These are phyloP conservation scores for Lecanicillium sp. DNA, from an alignment of 2,329 filamentous ascomycete genomes.

Conservation along the genomic window DNA sequence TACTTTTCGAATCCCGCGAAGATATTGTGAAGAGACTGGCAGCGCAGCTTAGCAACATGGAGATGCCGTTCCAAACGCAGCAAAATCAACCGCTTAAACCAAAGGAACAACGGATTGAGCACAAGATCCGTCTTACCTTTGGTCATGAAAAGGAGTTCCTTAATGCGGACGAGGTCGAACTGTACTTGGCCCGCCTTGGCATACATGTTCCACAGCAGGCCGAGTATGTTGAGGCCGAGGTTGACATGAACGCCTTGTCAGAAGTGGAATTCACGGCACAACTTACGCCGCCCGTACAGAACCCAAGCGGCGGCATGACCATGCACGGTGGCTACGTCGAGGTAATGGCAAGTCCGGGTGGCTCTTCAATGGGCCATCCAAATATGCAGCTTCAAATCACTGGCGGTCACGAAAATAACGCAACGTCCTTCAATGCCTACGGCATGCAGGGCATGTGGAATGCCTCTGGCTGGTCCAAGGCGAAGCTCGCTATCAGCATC, in stretches of 20 bases:
- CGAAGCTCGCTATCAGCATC: slow-evolving; percentile 27
- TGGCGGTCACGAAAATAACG: not conserved
- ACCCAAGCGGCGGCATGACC: not conserved
- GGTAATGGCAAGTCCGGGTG: not conserved
- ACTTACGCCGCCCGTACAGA: not conserved
- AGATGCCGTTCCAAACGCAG: slow-evolving; percentile 6
- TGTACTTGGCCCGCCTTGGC: slow-evolving; percentile 58
- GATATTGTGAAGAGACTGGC: slow-evolving; percentile 35
- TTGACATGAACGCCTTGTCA: slow-evolving; percentile 37
- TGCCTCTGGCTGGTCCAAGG: slow-evolving; percentile 17
- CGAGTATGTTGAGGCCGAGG: slow-evolving; percentile 53
- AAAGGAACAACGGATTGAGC: slow-evolving; percentile 17
- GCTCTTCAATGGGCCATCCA: no score
- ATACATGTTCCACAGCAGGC: slow-evolving; percentile 53
- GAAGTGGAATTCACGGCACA: slow-evolving; percentile 2
- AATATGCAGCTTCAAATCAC: no score
- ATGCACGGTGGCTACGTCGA: not conserved
- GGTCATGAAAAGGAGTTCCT: slow-evolving; percentile 70
- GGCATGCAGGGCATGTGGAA: slow-evolving; percentile 9
- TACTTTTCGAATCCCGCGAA: slow-evolving; percentile 49
- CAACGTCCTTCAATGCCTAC: slow-evolving; percentile 4
- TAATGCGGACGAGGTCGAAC: slow-evolving; percentile 68
- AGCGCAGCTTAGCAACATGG: slow-evolving; percentile 21
- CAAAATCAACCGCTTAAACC: slow-evolving; percentile 1
- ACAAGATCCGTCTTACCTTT: slow-evolving; percentile 43